Conservation (phyloP, 345 rosid species). For the Hibiscus mutabilis region DNA sequence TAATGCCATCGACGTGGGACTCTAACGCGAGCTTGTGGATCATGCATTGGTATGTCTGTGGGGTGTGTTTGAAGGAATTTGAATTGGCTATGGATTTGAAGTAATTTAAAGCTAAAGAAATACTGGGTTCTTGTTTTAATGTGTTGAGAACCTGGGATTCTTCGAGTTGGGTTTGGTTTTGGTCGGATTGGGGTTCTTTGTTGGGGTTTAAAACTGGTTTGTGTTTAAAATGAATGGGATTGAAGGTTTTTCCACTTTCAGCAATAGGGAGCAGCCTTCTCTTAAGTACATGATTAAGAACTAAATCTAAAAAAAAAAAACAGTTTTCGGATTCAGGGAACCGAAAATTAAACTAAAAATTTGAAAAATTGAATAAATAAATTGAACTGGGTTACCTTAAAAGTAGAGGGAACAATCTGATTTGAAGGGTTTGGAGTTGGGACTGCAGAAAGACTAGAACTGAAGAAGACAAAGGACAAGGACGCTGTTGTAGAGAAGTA, state of each 20-base stretch:
- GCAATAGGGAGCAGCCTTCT: conserved; percentile 44
- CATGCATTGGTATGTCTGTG: conserved; percentile 53
- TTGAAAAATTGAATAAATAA: not conserved
- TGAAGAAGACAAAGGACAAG: not conserved
- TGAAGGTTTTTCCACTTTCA: conserved; percentile 41
- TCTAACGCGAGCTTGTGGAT: conserved; percentile 50
- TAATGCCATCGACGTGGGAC: conserved; percentile 54
- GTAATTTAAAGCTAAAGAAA: conserved; percentile 41
- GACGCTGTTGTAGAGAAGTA: too few relatives aligned
- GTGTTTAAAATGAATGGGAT: conserved; percentile 40
- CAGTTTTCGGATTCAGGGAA: not conserved
- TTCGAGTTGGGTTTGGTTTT: conserved; percentile 17
- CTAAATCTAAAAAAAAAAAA: not conserved
- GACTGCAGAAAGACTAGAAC: conserved; percentile 2
- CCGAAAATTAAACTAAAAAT: not conserved
- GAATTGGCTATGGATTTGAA: conserved; percentile 65
- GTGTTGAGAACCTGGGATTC: conserved; percentile 48
- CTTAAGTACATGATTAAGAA: conserved; percentile 34
- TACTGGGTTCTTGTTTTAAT: conserved; percentile 42
- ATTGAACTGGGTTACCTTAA: not conserved
- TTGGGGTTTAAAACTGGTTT: conserved; percentile 20
- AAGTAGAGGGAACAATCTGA: not conserved
- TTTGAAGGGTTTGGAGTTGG: not conserved
- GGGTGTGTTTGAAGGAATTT: conserved; percentile 61
- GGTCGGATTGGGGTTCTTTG: conserved; percentile 17